phyloP scores from a whole-genome alignment of 2,329 filamentous ascomycete species.

The Penicillium sumatraense region DNA sequence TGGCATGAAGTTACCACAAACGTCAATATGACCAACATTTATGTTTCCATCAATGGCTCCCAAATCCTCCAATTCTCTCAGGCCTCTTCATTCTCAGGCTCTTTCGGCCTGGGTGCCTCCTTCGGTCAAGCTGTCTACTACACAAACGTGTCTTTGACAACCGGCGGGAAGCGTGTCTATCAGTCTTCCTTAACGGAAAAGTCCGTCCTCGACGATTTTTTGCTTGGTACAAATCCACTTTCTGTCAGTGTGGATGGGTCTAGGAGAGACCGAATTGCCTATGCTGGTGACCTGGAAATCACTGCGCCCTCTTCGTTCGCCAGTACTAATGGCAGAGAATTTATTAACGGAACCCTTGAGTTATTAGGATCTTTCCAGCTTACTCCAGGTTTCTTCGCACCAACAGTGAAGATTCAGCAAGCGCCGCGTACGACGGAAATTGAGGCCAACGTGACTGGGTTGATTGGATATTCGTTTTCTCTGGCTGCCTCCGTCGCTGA shows the following conservation, averaged over 20 bases:
- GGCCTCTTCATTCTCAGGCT: conserved; percentile 32
- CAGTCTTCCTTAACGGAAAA: conserved; percentile 31
- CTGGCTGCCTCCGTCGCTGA: conserved; percentile 12
- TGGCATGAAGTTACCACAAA: conserved; percentile 13
- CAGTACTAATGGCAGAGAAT: conserved; percentile 14
- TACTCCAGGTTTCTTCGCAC: conserved; percentile 12
- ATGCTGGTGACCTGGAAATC: conserved; percentile 20
- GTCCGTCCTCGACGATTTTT: conserved; percentile 37
- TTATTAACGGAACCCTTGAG: conserved; percentile 17
- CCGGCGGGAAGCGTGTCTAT: conserved; percentile 23
- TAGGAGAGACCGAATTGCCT: conserved; percentile 22
- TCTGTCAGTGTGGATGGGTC: conserved; percentile 42
- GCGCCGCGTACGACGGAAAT: conserved; percentile 4
- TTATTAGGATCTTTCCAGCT: conserved; percentile 17
- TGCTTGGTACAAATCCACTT: conserved; percentile 40
- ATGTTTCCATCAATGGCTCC: conserved; percentile 4
- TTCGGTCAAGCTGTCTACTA: conserved; percentile 31
- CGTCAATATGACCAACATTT: conserved; percentile 11
- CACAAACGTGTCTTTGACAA: conserved; percentile 13
- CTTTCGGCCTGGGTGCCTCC: conserved; percentile 38
- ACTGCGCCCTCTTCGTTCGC: conserved; percentile 12
- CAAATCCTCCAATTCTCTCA: conserved; percentile 32
- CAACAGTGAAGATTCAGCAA: conserved; percentile 18
- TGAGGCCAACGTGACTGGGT: conserved; percentile 16
- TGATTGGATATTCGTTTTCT: conserved; percentile 19